These are phyloP conservation scores for Fusarium albidum DNA, from an alignment of 2,329 filamentous ascomycete genomes.

Conservation along the genomic window DNA sequence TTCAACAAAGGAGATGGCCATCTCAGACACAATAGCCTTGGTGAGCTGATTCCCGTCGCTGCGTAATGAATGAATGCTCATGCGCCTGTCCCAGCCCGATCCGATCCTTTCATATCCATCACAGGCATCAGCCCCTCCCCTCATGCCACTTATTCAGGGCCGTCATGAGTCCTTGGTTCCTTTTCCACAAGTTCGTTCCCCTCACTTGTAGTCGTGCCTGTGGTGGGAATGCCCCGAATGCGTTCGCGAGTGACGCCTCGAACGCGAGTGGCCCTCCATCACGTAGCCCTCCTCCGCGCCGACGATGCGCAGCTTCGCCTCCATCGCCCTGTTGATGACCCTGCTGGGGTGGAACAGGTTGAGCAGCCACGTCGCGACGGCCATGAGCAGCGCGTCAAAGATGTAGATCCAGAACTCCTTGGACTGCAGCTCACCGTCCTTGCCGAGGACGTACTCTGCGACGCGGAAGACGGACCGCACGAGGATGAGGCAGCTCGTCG, in stretches of 20 bases:
- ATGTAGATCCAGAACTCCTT: slow-evolving; percentile 49
- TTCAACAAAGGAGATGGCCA: slow-evolving; percentile 11
- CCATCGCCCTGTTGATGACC: slow-evolving; percentile 32
- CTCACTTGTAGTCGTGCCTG: slow-evolving; percentile 15
- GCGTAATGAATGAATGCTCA: slow-evolving; percentile 7
- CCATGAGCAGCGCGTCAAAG: slow-evolving; percentile 50
- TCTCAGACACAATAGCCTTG: slow-evolving; percentile 3
- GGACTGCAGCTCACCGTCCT: slow-evolving; percentile 43
- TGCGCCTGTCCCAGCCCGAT: neutral
- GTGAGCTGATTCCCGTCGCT: neutral
- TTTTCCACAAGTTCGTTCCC: neutral
- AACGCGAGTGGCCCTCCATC: slow-evolving; percentile 34
- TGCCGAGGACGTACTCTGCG: slow-evolving; percentile 51
- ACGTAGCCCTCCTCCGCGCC: slow-evolving; percentile 35
- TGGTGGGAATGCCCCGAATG: slow-evolving; percentile 2
- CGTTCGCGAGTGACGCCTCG: neutral
- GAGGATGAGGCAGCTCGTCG: slow-evolving; percentile 47
- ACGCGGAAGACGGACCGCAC: slow-evolving; percentile 52
- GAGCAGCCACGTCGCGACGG: slow-evolving; percentile 36
- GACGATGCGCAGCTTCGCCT: slow-evolving; percentile 31
- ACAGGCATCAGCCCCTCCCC: too few relatives aligned
- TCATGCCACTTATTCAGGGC: too few relatives aligned
- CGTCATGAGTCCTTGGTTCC: neutral
- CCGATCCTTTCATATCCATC: too few relatives aligned
- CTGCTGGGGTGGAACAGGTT: slow-evolving; percentile 41